These are phyloP conservation scores for Chaetomium fimeti DNA, from an alignment of 495 filamentous ascomycete species.

Conservation along the genomic window DNA sequence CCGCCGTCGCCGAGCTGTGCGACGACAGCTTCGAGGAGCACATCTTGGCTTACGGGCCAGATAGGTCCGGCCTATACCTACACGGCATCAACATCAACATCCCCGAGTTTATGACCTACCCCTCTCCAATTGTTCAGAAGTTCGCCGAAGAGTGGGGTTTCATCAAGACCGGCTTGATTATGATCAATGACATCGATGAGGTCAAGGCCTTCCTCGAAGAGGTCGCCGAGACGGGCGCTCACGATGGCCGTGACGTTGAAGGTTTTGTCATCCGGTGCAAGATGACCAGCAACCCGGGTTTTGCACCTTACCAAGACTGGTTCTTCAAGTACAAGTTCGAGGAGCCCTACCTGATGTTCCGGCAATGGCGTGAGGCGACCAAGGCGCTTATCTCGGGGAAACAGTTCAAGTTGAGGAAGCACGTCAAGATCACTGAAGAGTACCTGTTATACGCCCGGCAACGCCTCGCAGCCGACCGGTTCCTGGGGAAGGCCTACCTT, in stretches of 20 bases:
- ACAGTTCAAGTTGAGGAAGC: constrained; percentile 75
- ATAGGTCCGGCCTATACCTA: constrained; percentile 85
- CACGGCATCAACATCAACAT: constrained; percentile 95
- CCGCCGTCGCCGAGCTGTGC: constrained; percentile 93
- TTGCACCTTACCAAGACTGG: constrained; percentile 70
- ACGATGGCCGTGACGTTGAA: constrained; percentile 88
- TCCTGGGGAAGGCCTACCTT: constrained; percentile 64
- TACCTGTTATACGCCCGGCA: constrained; percentile 79
- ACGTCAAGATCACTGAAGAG: constrained; percentile 83
- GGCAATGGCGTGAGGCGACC: constrained; percentile 97
- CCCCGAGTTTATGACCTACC: constrained; percentile 82
- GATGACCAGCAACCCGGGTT: constrained; percentile 42
- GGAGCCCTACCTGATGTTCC: constrained; percentile 96
- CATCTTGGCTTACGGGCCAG: constrained; percentile 83
- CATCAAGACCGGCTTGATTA: constrained; percentile 76
- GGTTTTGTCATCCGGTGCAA: constrained; percentile 95
- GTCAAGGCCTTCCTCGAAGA: constrained; percentile 78
- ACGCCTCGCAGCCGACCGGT: constrained; percentile 63
- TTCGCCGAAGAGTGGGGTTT: constrained; percentile 96
- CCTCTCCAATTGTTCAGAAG: constrained; percentile 71
- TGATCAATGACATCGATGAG: constrained; percentile 67
- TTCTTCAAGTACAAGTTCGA: constrained; percentile 99
- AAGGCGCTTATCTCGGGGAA: constrained; percentile 81
- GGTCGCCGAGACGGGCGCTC: constrained; percentile 80
- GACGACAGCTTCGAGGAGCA: constrained; percentile 97